Percentiles rank a stretch among this genome's conserved stretches.
These are phyloP conservation scores for Heimioporus retisporus DNA, from an alignment of 1,284 basidiomycete species.

Conservation along the genomic window DNA sequence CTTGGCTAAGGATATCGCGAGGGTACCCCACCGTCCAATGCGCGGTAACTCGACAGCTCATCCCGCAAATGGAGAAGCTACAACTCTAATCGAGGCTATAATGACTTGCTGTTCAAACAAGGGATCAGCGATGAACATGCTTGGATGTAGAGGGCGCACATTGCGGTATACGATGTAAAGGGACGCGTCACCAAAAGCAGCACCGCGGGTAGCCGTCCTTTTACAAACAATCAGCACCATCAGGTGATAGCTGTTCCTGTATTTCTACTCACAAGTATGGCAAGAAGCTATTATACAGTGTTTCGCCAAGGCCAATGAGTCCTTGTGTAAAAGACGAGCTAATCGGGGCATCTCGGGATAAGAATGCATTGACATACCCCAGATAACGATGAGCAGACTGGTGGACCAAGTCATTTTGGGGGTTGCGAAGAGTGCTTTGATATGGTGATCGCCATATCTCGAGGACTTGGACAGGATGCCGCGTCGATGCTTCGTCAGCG, in stretches of 20 bases:
- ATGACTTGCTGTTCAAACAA: slow-evolving; percentile 58
- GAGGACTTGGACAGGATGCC: slow-evolving; percentile 49
- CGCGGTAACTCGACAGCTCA: slow-evolving; percentile 70
- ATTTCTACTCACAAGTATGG: slow-evolving; percentile 55
- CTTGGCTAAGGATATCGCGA: slow-evolving; percentile 64
- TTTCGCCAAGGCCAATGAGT: slow-evolving; percentile 70
- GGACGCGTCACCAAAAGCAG: slow-evolving; percentile 58
- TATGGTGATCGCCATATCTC: slow-evolving; percentile 51
- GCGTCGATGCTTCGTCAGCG: slow-evolving; percentile 13
- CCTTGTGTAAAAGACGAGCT: slow-evolving; percentile 41
- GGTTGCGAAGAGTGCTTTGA: slow-evolving; percentile 66
- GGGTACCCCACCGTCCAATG: slow-evolving; percentile 72
- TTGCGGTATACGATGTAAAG: slow-evolving; percentile 64
- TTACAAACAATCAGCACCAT: too few species aligned
- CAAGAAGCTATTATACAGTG: slow-evolving; percentile 69
- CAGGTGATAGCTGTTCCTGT: neutral
- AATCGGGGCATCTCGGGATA: neutral
- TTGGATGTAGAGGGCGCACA: slow-evolving; percentile 39
- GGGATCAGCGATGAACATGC: slow-evolving; percentile 2
- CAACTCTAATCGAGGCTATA: slow-evolving; percentile 71
- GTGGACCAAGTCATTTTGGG: slow-evolving; percentile 69
- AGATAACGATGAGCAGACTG: slow-evolving; percentile 61
- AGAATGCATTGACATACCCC: slow-evolving; percentile 49
- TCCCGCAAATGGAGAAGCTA: slow-evolving; percentile 72
- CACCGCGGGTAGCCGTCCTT: slow-evolving; percentile 62